Base-by-base conservation (phyloP, 257 asterid genomes). In the Solanum corneliomulleri region DNA sequence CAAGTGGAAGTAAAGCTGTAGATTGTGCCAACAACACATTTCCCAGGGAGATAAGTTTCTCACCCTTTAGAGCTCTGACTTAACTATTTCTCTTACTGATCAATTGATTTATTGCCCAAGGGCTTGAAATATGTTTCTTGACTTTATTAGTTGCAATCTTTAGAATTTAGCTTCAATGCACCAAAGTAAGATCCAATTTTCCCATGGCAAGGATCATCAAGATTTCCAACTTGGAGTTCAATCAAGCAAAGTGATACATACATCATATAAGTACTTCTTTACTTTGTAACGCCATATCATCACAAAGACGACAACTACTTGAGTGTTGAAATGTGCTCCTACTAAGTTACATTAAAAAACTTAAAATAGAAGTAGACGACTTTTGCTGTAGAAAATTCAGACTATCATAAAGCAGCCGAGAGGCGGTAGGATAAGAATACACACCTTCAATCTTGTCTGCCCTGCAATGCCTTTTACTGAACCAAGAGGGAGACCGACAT, bases 381-480 rank as follows among this genome's bases (percentile, higher is more conserved):
- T 44, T 56, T 20, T 20, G 66, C 66, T 25, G 25, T 20, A 20
- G 66, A 58, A 56, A 8, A 58, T 20, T 58, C 66, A 58, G 66
- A 58, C 25, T 7, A 58, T 58, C 66, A 58, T 58, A 58, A 58
- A 58, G 12, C 42, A 45, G n/a, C 62, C 1, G 8, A 44, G 62
- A 77, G 39, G 84, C 4, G 1, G 84, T 77, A 27, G 18, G 37
- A 39, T 62, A 76, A 76, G 44, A 87, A 39, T 42, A 69, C 56
- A 23, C 90, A 95, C 99, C 98, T 92, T 94, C 76, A 97, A 88
- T 76, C 98, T 94, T 83, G 98, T 94, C 93, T 97, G 99, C 87
- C 99, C 99, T 72, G 99, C 98, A 90, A 97, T 95, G 89, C 99
- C 99, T 91, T 94, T 92, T 42, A 97, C 99, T 88, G 88, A 82